Conservation (phyloP, 2,329 filamentous ascomycete species). For the Fusarium bactridioides region DNA sequence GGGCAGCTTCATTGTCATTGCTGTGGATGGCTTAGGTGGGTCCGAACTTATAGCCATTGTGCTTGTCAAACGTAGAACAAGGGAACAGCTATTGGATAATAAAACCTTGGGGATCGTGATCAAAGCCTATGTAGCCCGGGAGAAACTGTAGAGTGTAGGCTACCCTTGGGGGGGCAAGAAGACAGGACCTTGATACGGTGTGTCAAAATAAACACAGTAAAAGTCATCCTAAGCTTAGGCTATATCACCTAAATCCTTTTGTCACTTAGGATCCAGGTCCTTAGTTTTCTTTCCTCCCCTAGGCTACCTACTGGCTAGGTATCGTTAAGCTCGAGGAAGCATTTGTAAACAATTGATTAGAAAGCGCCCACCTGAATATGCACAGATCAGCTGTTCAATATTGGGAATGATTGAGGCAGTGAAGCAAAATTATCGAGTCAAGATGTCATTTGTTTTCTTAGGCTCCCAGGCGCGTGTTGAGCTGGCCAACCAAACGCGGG, state of each 20-base stretch:
- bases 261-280: too few relatives aligned
- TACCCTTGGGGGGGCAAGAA: too few relatives aligned
- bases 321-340: neutral
- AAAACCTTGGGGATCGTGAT: neutral
- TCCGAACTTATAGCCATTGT: neutral
- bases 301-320: too few relatives aligned
- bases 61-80: neutral
- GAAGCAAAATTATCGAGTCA: neutral
- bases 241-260: too few relatives aligned
- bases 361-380: neutral
- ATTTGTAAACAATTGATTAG: neutral
- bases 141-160: neutral
- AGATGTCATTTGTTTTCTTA: neutral
- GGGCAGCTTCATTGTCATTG: neutral
- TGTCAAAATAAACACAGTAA: too few relatives aligned
- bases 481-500: conserved; percentile 32
- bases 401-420: neutral
- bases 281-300: too few relatives aligned
- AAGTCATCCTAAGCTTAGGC: too few relatives aligned
- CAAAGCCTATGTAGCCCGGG: neutral
- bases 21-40: neutral
- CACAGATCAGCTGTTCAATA: neutral
- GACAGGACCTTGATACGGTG: too few relatives aligned
- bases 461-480: neutral
- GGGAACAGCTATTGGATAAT: neutral